phyloP scores from a whole-genome alignment of 371 early-diverging fungal genomes.

The Syncephalastrum racemosum region DNA sequence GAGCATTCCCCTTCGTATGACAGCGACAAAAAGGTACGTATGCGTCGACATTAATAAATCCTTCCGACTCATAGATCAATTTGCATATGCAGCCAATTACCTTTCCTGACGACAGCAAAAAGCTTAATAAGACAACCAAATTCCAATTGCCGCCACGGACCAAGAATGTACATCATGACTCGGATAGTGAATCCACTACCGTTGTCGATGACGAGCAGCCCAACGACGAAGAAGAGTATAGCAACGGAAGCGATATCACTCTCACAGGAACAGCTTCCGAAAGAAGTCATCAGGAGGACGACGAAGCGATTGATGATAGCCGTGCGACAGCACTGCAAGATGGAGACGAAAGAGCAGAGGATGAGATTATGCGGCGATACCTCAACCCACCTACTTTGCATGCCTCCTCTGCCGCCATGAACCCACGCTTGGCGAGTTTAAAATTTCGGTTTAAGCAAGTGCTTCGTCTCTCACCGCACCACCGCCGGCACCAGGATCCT shows the following conservation, averaged over 20 bases:
- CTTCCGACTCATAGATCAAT: neutral
- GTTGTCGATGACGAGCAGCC: neutral
- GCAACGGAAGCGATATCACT: constrained; percentile 5
- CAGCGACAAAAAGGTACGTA: too few species aligned
- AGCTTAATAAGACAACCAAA: neutral
- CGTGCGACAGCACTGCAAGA: neutral
- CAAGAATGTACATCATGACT: neutral
- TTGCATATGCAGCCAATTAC: neutral
- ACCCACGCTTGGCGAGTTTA: constrained; percentile 1
- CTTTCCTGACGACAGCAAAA: constrained; percentile 1
- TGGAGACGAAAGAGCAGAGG: too few species aligned
- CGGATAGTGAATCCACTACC: constrained; percentile 6
- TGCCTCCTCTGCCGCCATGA: neutral
- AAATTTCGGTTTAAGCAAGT: constrained; percentile 8
- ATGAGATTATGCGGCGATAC: neutral
- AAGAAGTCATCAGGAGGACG: neutral
- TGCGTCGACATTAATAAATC: too few species aligned
- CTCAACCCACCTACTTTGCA: neutral
- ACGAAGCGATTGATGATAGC: neutral
- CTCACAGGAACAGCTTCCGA: neutral
- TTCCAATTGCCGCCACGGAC: neutral
- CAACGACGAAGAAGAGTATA: constrained; percentile 3
- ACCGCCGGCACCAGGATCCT: neutral
- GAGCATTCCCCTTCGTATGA: too few species aligned
- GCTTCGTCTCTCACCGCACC: neutral